Conservation (phyloP, 306 rosid species). For the Prunus campanulata region DNA sequence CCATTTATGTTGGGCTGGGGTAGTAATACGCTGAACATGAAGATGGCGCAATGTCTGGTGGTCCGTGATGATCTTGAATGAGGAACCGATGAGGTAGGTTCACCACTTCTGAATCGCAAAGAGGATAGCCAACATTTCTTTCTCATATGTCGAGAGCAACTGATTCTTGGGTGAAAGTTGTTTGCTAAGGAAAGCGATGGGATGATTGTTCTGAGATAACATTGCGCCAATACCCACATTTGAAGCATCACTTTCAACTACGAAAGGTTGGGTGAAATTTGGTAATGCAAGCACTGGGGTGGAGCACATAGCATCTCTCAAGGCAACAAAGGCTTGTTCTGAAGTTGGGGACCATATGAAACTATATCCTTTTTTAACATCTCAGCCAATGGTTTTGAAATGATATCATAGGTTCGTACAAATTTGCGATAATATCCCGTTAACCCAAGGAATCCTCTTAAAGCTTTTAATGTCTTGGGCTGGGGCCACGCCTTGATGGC, state of each 20-base stretch:
- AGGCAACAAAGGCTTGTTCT: background rate
- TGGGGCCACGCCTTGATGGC: background rate
- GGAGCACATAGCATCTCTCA: background rate
- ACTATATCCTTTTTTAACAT: background rate
- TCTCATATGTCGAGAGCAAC: background rate
- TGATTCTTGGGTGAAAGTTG: background rate
- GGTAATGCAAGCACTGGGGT: background rate
- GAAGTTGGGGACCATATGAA: background rate
- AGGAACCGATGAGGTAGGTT: background rate
- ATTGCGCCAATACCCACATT: background rate
- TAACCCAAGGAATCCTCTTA: background rate
- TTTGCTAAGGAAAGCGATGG: background rate
- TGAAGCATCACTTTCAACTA: background rate
- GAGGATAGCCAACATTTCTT: background rate
- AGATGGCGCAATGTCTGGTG: background rate
- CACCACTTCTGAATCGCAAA: background rate
- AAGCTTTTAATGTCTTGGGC: background rate
- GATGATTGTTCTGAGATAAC: background rate
- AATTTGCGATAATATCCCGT: background rate
- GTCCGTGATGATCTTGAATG: background rate
- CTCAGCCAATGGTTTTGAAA: background rate
- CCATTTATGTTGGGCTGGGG: background rate
- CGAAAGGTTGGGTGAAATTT: background rate
- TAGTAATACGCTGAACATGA: background rate
- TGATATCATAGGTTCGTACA: background rate